Percentiles rank a stretch among this genome's conserved stretches.
Evolutionary conservation across 257 asterid genomes (phyloP).

Genomic region (Ballota nigra): DNA sequence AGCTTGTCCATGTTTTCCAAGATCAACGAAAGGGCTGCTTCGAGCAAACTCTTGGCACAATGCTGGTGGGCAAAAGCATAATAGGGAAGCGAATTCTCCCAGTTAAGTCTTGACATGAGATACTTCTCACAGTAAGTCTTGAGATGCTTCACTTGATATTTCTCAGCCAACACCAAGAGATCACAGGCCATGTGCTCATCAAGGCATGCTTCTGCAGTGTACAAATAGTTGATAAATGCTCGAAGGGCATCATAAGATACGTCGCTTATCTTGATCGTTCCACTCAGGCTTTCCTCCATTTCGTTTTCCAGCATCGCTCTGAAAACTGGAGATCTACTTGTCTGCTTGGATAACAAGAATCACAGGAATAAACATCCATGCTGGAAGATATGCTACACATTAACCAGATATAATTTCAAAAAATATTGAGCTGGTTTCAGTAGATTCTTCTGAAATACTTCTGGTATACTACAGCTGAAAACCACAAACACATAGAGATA

Average conservation of each 20-base stretch:
- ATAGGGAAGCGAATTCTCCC: conserved; percentile 73
- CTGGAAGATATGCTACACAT: neutral
- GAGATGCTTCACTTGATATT: conserved; percentile 80
- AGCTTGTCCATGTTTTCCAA: conserved; percentile 74
- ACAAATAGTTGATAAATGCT: conserved; percentile 63
- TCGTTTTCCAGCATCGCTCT: conserved; percentile 83
- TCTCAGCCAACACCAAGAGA: conserved; percentile 76
- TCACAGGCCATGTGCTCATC: conserved; percentile 82
- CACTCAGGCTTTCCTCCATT: conserved; percentile 85
- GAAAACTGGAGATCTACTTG: conserved; percentile 82
- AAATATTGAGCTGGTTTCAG: neutral
- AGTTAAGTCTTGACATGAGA: conserved; percentile 58
- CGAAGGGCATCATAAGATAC: conserved; percentile 78
- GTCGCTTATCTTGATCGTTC: conserved; percentile 75
- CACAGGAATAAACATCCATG: neutral
- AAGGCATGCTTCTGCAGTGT: conserved; percentile 75
- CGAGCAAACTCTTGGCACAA: conserved; percentile 59
- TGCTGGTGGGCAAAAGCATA: conserved; percentile 84
- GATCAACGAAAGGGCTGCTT: conserved; percentile 65
- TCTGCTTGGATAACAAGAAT: conserved; percentile 37
- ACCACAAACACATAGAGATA: neutral
- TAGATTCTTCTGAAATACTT: neutral
- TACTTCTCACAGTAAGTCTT: conserved; percentile 76
- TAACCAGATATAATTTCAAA: neutral
- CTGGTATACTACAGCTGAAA: neutral